These are phyloP conservation scores for Corylus americana DNA, from an alignment of 306 rosid genomes.

Conservation along the genomic window DNA sequence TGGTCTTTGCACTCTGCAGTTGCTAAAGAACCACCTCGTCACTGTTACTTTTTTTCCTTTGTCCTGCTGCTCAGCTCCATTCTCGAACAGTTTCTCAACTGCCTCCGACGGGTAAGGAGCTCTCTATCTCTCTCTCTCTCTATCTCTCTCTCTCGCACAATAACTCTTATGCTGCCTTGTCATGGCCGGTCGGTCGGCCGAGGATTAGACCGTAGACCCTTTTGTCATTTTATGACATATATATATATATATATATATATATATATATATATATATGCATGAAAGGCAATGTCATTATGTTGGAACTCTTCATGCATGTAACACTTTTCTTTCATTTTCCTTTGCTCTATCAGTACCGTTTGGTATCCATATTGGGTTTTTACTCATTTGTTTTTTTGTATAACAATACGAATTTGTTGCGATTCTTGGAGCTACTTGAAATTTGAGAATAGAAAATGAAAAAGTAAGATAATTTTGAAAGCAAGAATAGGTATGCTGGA, in stretches of 20 bases:
- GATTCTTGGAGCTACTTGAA: neutral
- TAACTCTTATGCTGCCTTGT: neutral
- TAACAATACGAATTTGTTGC: neutral
- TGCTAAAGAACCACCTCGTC: neutral
- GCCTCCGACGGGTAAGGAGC: constrained; percentile 1
- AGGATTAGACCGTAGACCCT: neutral
- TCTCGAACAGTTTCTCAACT: neutral
- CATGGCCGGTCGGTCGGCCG: neutral
- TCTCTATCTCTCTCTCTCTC: neutral
- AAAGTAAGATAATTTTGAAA: neutral
- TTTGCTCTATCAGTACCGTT: neutral
- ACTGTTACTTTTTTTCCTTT: neutral
- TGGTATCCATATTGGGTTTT: neutral
- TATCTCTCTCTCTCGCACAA: neutral
- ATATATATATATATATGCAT: neutral
- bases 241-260: neutral
- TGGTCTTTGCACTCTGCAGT: neutral
- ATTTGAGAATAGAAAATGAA: neutral
- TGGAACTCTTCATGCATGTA: neutral
- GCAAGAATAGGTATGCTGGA: too few relatives aligned
- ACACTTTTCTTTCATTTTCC: neutral
- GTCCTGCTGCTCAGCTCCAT: neutral
- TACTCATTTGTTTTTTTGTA: neutral
- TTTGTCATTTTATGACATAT: neutral
- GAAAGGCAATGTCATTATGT: neutral